Percentiles rank a stretch among this genome's conserved stretches.
These are phyloP conservation scores for Boechera stricta DNA, from an alignment of 345 rosid species.

Conservation along the genomic window DNA sequence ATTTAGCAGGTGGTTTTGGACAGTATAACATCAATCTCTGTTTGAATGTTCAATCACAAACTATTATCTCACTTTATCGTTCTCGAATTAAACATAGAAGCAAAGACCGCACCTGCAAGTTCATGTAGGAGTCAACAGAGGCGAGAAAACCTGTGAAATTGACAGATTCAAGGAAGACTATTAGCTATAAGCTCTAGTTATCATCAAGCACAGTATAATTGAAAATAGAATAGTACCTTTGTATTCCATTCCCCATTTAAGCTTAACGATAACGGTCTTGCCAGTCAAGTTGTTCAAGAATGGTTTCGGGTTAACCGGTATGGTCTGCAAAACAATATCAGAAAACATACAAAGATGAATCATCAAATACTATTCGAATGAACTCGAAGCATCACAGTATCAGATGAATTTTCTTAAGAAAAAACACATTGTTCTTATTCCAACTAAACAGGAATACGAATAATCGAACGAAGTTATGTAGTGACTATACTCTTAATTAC, in stretches of 20 bases:
- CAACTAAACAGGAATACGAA: background rate
- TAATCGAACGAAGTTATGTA: background rate
- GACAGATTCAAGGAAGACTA: slow-evolving; percentile 2
- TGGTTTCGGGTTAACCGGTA: slow-evolving; percentile 87
- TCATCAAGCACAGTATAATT: background rate
- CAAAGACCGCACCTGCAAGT: slow-evolving; percentile 66
- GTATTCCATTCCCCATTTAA: slow-evolving; percentile 97
- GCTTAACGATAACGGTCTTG: slow-evolving; percentile 82
- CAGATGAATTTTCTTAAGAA: background rate
- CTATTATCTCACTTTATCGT: background rate
- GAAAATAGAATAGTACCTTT: slow-evolving; percentile 50
- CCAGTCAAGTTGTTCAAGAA: slow-evolving; percentile 93
- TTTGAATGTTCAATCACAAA: background rate
- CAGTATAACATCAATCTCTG: background rate
- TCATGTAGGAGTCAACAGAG: slow-evolving; percentile 97
- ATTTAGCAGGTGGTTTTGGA: background rate
- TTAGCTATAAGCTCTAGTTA: background rate
- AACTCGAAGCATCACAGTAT: background rate
- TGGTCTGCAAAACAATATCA: slow-evolving; percentile 55
- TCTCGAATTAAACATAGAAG: slow-evolving; percentile 5
- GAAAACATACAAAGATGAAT: background rate
- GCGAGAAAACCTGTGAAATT: slow-evolving; percentile 77
- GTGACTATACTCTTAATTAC: background rate
- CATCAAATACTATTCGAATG: background rate
- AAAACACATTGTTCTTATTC: background rate